Evolutionary conservation across 352 stramenopile species (phyloP).

Genomic region (Globisporangium iwayamae): DNA sequence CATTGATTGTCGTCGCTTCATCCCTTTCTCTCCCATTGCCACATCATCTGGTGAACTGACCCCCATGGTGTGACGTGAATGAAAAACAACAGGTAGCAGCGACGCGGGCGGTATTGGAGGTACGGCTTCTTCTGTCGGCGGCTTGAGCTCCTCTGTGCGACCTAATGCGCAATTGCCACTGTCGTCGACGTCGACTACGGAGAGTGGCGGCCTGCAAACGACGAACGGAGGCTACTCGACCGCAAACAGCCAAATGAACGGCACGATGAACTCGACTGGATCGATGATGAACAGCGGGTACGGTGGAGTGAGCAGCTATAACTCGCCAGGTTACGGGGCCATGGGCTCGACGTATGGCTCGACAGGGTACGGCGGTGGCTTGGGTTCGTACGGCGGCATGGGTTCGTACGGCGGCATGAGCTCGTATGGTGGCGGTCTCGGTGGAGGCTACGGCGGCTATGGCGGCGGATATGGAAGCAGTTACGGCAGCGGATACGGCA

Average conservation of each 20-base stretch:
- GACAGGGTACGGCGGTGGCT: constrained; percentile 11
- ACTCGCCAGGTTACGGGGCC: constrained; percentile 22
- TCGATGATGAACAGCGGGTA: constrained; percentile 20
- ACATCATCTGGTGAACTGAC: not conserved
- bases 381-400: constrained; percentile 30
- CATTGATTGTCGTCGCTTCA: not conserved
- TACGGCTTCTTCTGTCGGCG: not conserved
- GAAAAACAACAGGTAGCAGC: not conserved
- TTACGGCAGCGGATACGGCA: constrained; percentile 41
- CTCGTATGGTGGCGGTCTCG: constrained; percentile 28
- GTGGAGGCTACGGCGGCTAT: constrained; percentile 25
- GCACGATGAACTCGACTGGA: constrained; percentile 13
- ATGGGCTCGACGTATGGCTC: constrained; percentile 8
- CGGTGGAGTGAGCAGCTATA: constrained; percentile 20
- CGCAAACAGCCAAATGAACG: constrained; percentile 6
- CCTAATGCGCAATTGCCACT: constrained; percentile 1
- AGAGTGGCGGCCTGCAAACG: constrained; percentile 1
- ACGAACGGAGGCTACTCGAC: constrained; percentile 10
- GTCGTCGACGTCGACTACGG: constrained; percentile 1
- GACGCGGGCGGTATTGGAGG: not conserved
- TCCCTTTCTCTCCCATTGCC: not conserved
- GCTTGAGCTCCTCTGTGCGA: not conserved
- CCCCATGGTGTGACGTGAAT: not conserved
- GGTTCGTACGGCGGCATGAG: constrained; percentile 23
- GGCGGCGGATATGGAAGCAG: constrained; percentile 24